Base-by-base conservation (phyloP, 164 flowering plant species). In the Stephania yunnanensis region DNA sequence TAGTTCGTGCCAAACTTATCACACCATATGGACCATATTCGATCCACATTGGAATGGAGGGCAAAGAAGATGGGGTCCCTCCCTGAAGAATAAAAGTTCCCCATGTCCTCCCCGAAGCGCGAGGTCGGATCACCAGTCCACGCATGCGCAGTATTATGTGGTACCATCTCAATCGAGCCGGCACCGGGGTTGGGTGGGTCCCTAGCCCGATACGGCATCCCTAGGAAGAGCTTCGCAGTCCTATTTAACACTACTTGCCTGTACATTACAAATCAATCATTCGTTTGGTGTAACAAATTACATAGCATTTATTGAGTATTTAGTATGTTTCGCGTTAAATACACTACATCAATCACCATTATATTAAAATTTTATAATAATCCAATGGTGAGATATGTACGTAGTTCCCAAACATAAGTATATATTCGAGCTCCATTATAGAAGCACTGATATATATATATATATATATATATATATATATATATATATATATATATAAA, bases 11-110 rank as follows among this genome's bases (percentile, higher is more conserved):
- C 89, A 12, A 85, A 46, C 5, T 74, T n/a, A n/a, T n/a, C 75
- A 70, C 87, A 88, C 92, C 93, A 89, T 0, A 91, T 6, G 0
- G 77, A 46, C 93, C 95, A 91, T 87, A 89, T 78, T 1, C 95
- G 82, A 48, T 91, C 95, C 1, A 85, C 71, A 30, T 91, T 91
- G 0, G 89, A 70, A 50, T 89, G 95, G 71, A 87, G 95, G 12
- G 84, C 78, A 48, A 20, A 89, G 77, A 91, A 91, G 7, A 90
- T 78, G 0, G 95, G 90, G 71, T 88, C 93, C 13, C 92, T 77
- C 0, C 61, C 95, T 0, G 95, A 89, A 0, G 91, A 88, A 82
- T 89, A 90, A 67, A 91, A 90, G 63, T 85, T 87, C 2, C 92
- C 93, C 92, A 90, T 90, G 79, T 91, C 68, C 70, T 90, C 93